These are phyloP conservation scores for Camellia oleifera DNA, from an alignment of 179 eudicot genomes.

Conservation along the genomic window DNA sequence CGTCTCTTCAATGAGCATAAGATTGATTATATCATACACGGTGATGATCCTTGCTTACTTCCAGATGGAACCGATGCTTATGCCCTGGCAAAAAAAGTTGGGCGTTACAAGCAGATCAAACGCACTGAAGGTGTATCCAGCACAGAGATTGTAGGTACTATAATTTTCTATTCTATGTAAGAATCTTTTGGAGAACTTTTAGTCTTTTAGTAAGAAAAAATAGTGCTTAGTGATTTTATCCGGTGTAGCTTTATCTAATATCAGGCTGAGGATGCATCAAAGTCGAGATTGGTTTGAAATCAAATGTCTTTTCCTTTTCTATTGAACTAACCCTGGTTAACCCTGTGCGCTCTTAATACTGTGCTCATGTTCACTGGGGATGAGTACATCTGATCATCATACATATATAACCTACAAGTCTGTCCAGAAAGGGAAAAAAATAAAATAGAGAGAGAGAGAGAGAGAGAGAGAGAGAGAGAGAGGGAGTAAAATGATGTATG, in stretches of 20 bases:
- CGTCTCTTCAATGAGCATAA: conserved; percentile 55
- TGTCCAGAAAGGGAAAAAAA: not conserved
- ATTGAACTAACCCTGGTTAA: not conserved
- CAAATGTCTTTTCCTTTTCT: not conserved
- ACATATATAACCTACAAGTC: not conserved
- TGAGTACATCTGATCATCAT: conserved; percentile 9
- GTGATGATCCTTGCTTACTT: conserved; percentile 77
- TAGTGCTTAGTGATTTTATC: not conserved
- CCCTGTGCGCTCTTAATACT: not conserved
- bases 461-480: too few species aligned
- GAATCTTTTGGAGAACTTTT: not conserved
- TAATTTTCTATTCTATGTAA: conserved; percentile 12
- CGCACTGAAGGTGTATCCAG: conserved; percentile 83
- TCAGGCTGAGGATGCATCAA: not conserved
- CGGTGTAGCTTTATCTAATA: not conserved
- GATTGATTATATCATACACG: conserved; percentile 73
- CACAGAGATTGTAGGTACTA: conserved; percentile 74
- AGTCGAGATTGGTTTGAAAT: not conserved
- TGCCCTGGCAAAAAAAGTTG: conserved; percentile 66
- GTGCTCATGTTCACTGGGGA: not conserved
- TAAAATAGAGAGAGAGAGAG: too few species aligned
- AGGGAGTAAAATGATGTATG: not conserved
- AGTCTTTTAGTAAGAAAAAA: not conserved
- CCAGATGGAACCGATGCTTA: conserved; percentile 81
- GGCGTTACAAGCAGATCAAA: conserved; percentile 72